These are phyloP conservation scores for Salvia sclarea DNA, from an alignment of 305 asterid species.

Conservation along the genomic window DNA sequence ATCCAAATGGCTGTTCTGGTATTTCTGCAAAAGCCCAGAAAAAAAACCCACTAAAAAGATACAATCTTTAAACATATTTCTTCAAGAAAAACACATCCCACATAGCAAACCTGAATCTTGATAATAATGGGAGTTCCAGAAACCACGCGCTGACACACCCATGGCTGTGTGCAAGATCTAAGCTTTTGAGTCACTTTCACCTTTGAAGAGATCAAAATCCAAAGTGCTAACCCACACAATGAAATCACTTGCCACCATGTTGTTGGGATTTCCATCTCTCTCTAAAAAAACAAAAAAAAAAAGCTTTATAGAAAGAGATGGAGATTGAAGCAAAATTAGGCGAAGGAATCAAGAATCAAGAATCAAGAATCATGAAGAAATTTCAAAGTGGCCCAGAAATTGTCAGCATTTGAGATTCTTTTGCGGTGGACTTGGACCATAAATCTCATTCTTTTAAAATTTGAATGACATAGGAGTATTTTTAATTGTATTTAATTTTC, in stretches of 20 bases:
- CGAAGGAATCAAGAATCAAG: slow-evolving; percentile 21
- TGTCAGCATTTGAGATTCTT: slow-evolving; percentile 18
- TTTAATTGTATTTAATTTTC: background rate
- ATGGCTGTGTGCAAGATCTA: slow-evolving; percentile 82
- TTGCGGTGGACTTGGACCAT: slow-evolving; percentile 24
- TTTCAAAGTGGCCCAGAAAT: slow-evolving; percentile 20
- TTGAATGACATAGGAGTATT: too few relatives aligned
- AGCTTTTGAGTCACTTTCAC: slow-evolving; percentile 61
- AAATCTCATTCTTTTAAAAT: background rate
- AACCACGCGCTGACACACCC: slow-evolving; percentile 59
- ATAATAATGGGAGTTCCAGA: slow-evolving; percentile 67
- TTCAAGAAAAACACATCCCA: slow-evolving; percentile 10
- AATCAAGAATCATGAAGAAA: slow-evolving; percentile 5
- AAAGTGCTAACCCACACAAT: slow-evolving; percentile 62
- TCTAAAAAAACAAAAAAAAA: too few relatives aligned
- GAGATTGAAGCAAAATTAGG: background rate
- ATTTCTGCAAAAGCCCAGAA: slow-evolving; percentile 59
- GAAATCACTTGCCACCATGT: slow-evolving; percentile 59
- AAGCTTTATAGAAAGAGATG: slow-evolving; percentile 15
- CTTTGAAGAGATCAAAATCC: slow-evolving; percentile 73
- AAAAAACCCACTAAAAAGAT: background rate
- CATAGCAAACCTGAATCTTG: slow-evolving; percentile 71
- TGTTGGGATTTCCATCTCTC: slow-evolving; percentile 55
- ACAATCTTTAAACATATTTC: background rate
- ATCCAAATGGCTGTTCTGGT: slow-evolving; percentile 65